Evolutionary conservation across 805 yeast genomes (phyloP).

Genomic region (Saitoella complicata): DNA sequence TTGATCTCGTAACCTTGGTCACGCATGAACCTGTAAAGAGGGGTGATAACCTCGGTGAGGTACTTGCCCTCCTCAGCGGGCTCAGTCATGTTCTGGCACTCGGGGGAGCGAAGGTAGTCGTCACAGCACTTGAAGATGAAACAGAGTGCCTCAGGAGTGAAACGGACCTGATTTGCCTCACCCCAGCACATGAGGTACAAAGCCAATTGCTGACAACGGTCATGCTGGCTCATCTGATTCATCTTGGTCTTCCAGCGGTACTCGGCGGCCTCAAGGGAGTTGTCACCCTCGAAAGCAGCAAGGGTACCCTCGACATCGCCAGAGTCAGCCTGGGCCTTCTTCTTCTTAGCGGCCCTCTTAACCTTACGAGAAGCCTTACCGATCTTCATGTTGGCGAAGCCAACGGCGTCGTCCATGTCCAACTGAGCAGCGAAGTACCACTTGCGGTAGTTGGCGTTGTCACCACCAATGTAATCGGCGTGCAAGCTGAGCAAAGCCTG

Average conservation of each 20-base stretch:
- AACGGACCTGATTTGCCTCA: constrained; percentile 75
- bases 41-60: constrained; percentile 82
- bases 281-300: constrained; percentile 53
- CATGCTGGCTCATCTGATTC: constrained; percentile 35
- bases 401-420: constrained; percentile 55
- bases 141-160: constrained; percentile 78
- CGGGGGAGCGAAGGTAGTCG: constrained; percentile 77
- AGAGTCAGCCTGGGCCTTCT: constrained; percentile 24
- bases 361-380: constrained; percentile 26
- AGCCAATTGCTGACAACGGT: constrained; percentile 50
- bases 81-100: constrained; percentile 59
- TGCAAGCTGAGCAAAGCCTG: constrained; percentile 64
- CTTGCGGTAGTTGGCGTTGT: constrained; percentile 66
- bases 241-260: constrained; percentile 60
- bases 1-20: constrained; percentile 47
- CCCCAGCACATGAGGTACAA: constrained; percentile 57
- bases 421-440: constrained; percentile 86
- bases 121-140: constrained; percentile 88
- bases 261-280: constrained; percentile 59
- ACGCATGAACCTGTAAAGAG: constrained; percentile 53
- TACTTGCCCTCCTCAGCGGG: constrained; percentile 48
- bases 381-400: constrained; percentile 39
- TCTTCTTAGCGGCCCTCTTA: constrained; percentile 24
- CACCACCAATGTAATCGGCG: constrained; percentile 87
- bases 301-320: constrained; percentile 44